Evolutionary conservation across 202 grass and related monocot genomes (phyloP), one percentile per base, ranked within the genome.

Genomic region (Sporobolus alterniflorus): DNA sequence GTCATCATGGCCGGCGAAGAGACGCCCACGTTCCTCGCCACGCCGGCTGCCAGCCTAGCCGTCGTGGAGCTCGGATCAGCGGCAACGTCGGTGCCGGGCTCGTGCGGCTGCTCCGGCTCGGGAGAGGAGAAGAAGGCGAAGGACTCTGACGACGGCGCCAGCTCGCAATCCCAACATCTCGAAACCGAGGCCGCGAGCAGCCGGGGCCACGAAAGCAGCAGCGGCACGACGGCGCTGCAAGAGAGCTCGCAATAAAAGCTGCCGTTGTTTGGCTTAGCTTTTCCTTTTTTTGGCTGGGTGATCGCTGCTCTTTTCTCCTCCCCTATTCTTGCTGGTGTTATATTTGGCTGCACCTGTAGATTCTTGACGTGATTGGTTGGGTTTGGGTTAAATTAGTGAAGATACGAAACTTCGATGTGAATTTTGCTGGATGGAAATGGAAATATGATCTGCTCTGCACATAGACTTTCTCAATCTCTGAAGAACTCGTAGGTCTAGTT

Each of bases 1-100:
- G 91, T 97, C 39, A 94, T 97, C 75, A 97, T 97, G 91, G 94
- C 94, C 47, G 94, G 94, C 48, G 82, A 97, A 54, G 82, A 93
- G 75, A 82, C 61, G 40, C 85, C 91, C 0, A 94, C 87, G 2
- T 90, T 86, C 82, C 65, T 97, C 13, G 91, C 94, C 63, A 92
- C 46, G 17, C 91, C 94, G 29, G 87, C 33, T 9, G 78, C 74
- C 39, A 90, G 82, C 59, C 88, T 66, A 7, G 49, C 77, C 5
- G 15, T 63, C 20, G 40, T 44, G 4, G 88, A 71, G 68, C 84
- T 67, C 33, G 80, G 40, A 0, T 12, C 42, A 18, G 0, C 10
- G 0, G 2, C 56, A 6, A 50, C 11, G 1, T 15, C 47, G 13
- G 15, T 14, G 3, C n/a, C 46, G 11, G 29, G 24, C 33, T 2